These are phyloP conservation scores for Chaetoceros tenuissimus DNA, from an alignment of 108 stramenopile species.

Conservation along the genomic window DNA sequence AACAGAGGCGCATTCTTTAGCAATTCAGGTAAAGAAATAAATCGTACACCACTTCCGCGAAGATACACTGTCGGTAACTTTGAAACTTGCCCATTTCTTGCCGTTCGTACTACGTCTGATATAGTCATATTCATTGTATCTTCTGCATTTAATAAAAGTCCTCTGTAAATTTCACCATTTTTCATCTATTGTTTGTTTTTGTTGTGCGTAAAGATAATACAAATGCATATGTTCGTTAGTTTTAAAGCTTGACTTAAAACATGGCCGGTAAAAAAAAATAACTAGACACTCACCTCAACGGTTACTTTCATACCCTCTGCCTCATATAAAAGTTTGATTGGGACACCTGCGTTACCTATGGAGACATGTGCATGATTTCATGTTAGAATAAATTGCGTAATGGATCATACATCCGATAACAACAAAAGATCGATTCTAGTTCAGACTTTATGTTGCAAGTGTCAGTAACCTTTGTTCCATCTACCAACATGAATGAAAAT, in stretches of 20 bases:
- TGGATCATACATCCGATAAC: no score
- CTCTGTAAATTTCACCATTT: slow-evolving; percentile 94
- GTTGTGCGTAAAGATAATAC: no score
- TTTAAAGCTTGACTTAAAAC: no score
- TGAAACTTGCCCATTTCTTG: slow-evolving; percentile 70
- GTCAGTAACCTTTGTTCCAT: no score
- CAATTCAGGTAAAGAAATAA: slow-evolving; percentile 93
- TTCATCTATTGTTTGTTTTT: slow-evolving; percentile 74
- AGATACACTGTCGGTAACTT: slow-evolving; percentile 83
- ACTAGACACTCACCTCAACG: slow-evolving; percentile 67
- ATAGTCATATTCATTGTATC: slow-evolving; percentile 95
- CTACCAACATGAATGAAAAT: no score
- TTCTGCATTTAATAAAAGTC: slow-evolving; percentile 87
- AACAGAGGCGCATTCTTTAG: slow-evolving; percentile 93
- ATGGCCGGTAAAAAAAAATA: not conserved
- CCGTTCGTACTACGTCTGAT: slow-evolving; percentile 74
- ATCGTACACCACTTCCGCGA: slow-evolving; percentile 87
- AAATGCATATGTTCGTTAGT: slow-evolving; percentile 1
- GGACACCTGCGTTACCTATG: slow-evolving; percentile 68
- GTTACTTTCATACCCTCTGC: slow-evolving; percentile 96
- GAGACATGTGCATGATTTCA: not conserved
- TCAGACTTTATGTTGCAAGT: no score
- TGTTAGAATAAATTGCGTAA: no score
- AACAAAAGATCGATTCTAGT: no score
- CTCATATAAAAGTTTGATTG: slow-evolving; percentile 91